phyloP scores from a whole-genome alignment of 2,329 filamentous ascomycete genomes.

The Penicillium sp. region DNA sequence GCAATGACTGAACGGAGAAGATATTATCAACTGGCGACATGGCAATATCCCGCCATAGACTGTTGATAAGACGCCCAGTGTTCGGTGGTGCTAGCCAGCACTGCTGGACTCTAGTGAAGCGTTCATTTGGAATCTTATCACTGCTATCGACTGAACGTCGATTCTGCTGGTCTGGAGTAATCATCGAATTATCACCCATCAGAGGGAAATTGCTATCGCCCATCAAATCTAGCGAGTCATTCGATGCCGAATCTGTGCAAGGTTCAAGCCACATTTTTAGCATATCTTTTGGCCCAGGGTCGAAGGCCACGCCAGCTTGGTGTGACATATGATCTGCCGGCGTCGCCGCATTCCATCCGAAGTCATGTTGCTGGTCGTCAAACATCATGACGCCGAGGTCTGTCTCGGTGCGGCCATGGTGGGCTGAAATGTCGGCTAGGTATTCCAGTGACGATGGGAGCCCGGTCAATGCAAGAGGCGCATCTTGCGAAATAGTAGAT shows the following conservation, averaged over 20 bases:
- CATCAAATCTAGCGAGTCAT: constrained; percentile 30
- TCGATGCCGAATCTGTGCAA: constrained; percentile 27
- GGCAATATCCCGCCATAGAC: constrained; percentile 41
- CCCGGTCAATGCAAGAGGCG: constrained; percentile 28
- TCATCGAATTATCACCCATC: constrained; percentile 18
- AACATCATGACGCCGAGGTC: constrained; percentile 27
- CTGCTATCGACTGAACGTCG: constrained; percentile 22
- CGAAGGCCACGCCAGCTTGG: constrained; percentile 21
- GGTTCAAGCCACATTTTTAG: constrained; percentile 37
- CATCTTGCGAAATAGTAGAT: constrained; percentile 20
- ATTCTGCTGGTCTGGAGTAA: constrained; percentile 23
- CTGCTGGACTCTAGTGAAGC: constrained; percentile 42
- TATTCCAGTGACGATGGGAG: constrained; percentile 39
- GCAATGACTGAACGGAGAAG: constrained; percentile 29
- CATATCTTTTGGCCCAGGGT: constrained; percentile 30
- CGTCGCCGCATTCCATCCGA: constrained; percentile 30
- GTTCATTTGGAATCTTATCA: constrained; percentile 37
- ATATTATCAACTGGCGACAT: constrained; percentile 38
- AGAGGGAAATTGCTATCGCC: constrained; percentile 23
- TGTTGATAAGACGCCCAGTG: constrained; percentile 40
- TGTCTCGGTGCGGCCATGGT: constrained; percentile 30
- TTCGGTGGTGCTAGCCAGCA: constrained; percentile 42
- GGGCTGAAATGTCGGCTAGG: constrained; percentile 36
- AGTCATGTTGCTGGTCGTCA: constrained; percentile 29
- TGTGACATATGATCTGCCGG: constrained; percentile 20